Base-by-base conservation (phyloP, 805 yeast genomes). In the Teunomyces gatunensis region DNA sequence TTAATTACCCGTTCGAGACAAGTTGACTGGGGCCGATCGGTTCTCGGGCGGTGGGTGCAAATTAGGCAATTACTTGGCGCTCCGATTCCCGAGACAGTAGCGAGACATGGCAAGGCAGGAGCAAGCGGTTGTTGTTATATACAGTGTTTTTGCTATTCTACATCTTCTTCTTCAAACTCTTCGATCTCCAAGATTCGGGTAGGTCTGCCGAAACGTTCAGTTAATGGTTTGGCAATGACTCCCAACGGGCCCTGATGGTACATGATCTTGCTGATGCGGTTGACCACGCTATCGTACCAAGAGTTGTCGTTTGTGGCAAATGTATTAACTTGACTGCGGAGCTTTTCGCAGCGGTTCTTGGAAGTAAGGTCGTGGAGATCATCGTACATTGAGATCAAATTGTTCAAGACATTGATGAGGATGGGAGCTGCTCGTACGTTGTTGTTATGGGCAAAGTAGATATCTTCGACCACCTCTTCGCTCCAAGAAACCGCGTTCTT, bases 191-290 rank as follows among this genome's bases (percentile, higher is more conserved):
- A 68, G 4, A 71, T 47, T 28, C 63, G 54, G 40, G 58, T 56
- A 0, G 71, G 65, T 5, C 59, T 61, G 0, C 76, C 76, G 44
- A 68, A 64, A 37, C 78, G 55, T 50, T 73, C 78, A 5, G 55
- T 51, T 33, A 73, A 53, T 1, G 68, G 71, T 53, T 71, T 73
- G 45, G 69, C 75, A 17, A 73, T 52, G 18, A 73, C 58, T 3
- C 76, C 77, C 39, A 73, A 56, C 1, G 78, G 78, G 1, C 78
- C 77, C 42, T 58, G 59, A 50, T 63, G 54, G 56, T 71, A 72
- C 30, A 73, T 69, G 43, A 71, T 71, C 44, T 61, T 67, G 45
- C 74, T 64, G 50, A 68, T 65, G 18, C 73, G 52, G 47, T 57
- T 59, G 15, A 70, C 54, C 23, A 65, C 46, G 30, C 60, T 56